These are phyloP conservation scores for Cryphonectria naterciae DNA, from an alignment of 2,329 filamentous ascomycete genomes.

Conservation along the genomic window DNA sequence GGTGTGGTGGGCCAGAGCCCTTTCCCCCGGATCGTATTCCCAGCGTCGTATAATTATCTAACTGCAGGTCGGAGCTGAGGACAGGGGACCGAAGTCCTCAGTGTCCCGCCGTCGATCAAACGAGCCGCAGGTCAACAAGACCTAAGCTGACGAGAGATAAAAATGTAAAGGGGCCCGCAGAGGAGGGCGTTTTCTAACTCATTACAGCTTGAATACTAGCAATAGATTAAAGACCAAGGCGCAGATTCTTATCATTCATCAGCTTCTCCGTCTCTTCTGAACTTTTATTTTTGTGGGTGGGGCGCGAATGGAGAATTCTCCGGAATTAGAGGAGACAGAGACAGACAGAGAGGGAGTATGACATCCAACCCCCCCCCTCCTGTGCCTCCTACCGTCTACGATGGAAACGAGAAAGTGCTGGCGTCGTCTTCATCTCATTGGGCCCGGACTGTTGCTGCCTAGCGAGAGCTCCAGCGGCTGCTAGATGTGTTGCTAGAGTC, in stretches of 20 bases:
- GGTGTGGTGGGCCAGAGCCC: not conserved
- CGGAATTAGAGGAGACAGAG: not conserved
- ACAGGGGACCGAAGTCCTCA: not conserved
- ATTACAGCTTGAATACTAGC: not conserved
- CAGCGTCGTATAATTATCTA: not conserved
- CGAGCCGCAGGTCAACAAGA: not conserved
- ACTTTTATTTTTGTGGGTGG: not conserved
- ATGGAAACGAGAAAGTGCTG: not conserved
- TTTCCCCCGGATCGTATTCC: not conserved
- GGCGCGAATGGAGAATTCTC: not conserved
- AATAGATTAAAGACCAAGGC: not conserved
- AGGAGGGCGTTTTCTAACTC: not conserved
- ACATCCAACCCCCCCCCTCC: not conserved
- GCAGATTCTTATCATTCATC: not conserved
- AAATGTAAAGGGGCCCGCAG: not conserved
- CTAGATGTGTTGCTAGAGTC: too few species aligned
- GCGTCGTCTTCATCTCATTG: too few species aligned
- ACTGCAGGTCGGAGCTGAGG: too few species aligned
- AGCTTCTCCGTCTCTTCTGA: not conserved
- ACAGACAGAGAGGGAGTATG: too few species aligned
- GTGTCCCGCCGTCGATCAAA: not conserved
- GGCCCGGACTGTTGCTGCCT: not conserved
- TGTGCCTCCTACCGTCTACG: not conserved
- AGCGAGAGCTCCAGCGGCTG: not conserved
- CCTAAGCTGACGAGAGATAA: not conserved